phyloP scores from a whole-genome alignment of 148 eudicot species.

The Camellia sinensis region DNA sequence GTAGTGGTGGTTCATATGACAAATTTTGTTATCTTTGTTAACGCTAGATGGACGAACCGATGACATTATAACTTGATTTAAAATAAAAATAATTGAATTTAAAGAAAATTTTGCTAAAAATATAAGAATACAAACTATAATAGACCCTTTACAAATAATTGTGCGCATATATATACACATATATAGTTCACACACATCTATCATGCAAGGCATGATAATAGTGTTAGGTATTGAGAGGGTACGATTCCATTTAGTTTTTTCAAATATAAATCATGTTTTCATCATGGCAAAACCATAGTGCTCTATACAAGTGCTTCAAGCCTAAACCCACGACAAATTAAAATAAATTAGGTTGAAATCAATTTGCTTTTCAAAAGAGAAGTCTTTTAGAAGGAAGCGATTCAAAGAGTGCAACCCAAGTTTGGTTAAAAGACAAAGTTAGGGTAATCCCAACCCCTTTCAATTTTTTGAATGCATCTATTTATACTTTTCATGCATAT shows the following conservation, averaged over 20 bases:
- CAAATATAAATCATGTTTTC: background rate
- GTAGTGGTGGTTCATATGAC: too few species aligned
- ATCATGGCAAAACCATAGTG: background rate
- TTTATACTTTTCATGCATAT: background rate
- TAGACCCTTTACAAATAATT: too few species aligned
- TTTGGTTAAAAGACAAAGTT: slow-evolving; percentile 15
- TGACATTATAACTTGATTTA: too few species aligned
- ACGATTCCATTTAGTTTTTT: background rate
- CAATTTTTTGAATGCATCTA: background rate
- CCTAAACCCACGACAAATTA: slow-evolving; percentile 10
- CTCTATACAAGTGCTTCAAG: background rate
- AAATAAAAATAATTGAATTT: too few species aligned
- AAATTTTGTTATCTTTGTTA: too few species aligned
- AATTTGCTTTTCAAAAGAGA: slow-evolving; percentile 17
- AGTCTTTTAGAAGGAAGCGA: slow-evolving; percentile 28
- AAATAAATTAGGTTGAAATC: slow-evolving; percentile 22
- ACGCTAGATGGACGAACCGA: too few species aligned
- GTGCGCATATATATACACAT: background rate
- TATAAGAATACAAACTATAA: too few species aligned
- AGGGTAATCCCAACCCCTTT: background rate
- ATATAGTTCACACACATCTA: background rate
- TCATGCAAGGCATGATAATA: background rate
- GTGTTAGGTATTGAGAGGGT: background rate
- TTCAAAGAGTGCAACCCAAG: slow-evolving; percentile 37
- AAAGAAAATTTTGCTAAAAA: too few species aligned